Evolutionary conservation across 2,329 filamentous ascomycete species (phyloP).

Genomic region (Hymenoscyphus salicellus): DNA sequence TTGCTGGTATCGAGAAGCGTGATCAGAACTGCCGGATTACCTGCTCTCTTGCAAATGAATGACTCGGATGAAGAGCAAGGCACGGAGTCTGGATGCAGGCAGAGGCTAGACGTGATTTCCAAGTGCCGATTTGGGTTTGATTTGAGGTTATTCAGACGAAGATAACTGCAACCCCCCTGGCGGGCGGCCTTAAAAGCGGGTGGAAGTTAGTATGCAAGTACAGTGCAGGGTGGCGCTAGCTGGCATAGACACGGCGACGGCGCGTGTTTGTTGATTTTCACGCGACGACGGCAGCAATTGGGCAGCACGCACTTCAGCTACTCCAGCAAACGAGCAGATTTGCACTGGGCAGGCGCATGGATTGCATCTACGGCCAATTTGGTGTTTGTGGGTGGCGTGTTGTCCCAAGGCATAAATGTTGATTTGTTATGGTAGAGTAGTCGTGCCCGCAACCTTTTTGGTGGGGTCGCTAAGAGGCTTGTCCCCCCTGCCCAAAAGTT

Average conservation of each 20-base stretch:
- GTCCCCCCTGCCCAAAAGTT: neutral
- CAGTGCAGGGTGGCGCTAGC: neutral
- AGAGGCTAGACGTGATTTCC: neutral
- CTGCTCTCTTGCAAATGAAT: neutral
- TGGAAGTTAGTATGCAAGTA: neutral
- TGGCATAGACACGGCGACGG: neutral
- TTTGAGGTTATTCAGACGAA: conserved; percentile 31
- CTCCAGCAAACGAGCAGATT: conserved; percentile 9
- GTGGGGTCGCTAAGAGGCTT: conserved; percentile 7
- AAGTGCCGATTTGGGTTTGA: conserved; percentile 11
- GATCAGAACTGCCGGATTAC: neutral
- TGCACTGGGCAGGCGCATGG: conserved; percentile 16
- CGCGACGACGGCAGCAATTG: conserved; percentile 20
- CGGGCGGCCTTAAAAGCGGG: conserved; percentile 10
- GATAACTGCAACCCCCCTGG: conserved; percentile 17
- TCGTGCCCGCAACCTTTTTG: conserved; percentile 4
- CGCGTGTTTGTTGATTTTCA: conserved; percentile 13
- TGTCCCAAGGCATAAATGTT: neutral
- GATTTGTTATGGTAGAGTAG: neutral
- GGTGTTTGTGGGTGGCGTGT: neutral
- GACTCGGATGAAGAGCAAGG: neutral
- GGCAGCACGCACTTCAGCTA: conserved; percentile 1
- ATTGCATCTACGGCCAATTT: conserved; percentile 13
- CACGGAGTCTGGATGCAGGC: neutral
- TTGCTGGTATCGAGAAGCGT: conserved; percentile 2